phyloP scores from a whole-genome alignment of 768 basidiomycete species.

The Mrakia hoshinonis region DNA sequence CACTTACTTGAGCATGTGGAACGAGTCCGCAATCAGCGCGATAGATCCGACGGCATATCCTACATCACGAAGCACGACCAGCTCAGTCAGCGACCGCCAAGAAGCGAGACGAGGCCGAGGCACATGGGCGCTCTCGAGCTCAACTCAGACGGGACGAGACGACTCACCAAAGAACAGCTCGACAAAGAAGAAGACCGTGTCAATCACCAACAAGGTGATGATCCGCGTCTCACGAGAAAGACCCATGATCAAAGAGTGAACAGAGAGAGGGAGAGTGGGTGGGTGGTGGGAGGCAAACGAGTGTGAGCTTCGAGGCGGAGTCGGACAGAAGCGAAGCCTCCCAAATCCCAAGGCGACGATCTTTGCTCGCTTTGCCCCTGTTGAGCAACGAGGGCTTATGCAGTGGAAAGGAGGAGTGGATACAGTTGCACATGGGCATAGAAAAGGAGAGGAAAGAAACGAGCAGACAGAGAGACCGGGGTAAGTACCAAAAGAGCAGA shows the following conservation, averaged over 20 bases:
- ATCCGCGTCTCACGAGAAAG: slow-evolving; percentile 14
- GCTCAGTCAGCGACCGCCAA: slow-evolving; percentile 16
- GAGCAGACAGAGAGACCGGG: neutral
- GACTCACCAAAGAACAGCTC: slow-evolving; percentile 48
- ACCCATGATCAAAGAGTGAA: slow-evolving; percentile 20
- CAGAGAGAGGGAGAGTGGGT: neutral
- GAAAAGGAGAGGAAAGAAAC: neutral
- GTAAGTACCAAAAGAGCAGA: neutral
- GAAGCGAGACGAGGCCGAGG: neutral
- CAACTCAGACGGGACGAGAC: neutral
- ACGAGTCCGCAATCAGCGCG: slow-evolving; percentile 69
- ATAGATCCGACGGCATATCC: slow-evolving; percentile 95
- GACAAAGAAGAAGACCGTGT: slow-evolving; percentile 52
- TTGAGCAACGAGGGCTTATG: neutral
- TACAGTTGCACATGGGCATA: neutral
- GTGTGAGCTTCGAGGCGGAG: neutral
- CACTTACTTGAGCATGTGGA: slow-evolving; percentile 94
- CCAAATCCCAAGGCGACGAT: neutral
- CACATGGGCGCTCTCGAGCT: neutral
- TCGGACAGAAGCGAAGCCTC: neutral
- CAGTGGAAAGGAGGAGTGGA: neutral
- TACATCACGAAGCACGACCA: slow-evolving; percentile 39
- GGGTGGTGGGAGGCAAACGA: too few species aligned
- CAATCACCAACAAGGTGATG: slow-evolving; percentile 64
- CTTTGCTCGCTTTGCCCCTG: neutral